Evolutionary conservation across 2,329 filamentous ascomycete genomes (phyloP), one percentile per base, ranked within the genome.

Genomic region (Penicillium sp.): DNA sequence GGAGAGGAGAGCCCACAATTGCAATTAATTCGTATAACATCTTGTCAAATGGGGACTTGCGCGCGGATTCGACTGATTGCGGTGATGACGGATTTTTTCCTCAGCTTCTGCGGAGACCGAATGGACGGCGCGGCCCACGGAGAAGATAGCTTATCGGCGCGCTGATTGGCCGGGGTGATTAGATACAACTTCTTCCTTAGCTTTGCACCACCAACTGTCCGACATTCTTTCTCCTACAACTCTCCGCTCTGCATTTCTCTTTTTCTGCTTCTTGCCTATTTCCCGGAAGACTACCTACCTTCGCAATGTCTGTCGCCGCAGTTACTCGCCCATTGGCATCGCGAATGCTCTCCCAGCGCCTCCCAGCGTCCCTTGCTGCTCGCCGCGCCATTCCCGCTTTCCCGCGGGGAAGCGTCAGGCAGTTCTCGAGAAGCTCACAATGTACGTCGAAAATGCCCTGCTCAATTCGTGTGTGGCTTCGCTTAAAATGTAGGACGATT

Each of bases 1-100:
- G 23, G 21, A 20, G 38, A 12, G 14, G 8, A 48, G n/a, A 11
- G 79, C 88, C 68, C 79, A 97, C 94, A 77, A 97, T 88, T 74
- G 90, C 94, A 75, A 99, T 94, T 70, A 97, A 81, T 80, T 99
- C 94, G 81, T 99, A 99, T 78, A 99, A 80, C 94, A 99, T 97
- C 63, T 73, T 66, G 61, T 62, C 60, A 61, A 63, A 59, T 12
- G 14, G 20, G 21, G 18, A 55, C 57, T 57, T 55, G 40, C 53
- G 63, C 65, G 65, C 59, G 56, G 43, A 56, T 60, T 28, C 26
- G 33, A 30, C 14, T 40, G 35, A 26, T 50, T 47, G 24, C 59
- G 51, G 45, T 47, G 38, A 40, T 52, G 59, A 47, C 45, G 55
- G 55, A n/a, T 45, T 42, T 47, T 53, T 57, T 68, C 63, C 66